Evolutionary conservation across 2,329 filamentous ascomycete genomes (phyloP).

Genomic region (Aaosphaeria arxii): DNA sequence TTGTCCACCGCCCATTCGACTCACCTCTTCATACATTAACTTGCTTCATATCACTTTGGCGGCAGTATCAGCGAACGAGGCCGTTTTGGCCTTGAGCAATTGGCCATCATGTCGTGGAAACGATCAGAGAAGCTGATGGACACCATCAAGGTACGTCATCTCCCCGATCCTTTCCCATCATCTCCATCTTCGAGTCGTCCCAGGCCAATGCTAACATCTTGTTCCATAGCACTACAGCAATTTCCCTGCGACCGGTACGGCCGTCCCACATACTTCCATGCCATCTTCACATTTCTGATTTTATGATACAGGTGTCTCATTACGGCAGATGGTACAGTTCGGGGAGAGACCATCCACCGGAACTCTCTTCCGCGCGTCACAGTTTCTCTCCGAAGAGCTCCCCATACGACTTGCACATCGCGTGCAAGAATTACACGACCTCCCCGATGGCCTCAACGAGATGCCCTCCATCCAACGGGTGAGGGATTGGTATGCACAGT

Average conservation of each 20-base stretch:
- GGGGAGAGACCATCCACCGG: constrained; percentile 88
- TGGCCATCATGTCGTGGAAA: constrained; percentile 82
- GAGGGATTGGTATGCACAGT: constrained; percentile 98
- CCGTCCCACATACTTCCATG: constrained; percentile 28
- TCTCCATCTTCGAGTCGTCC: neutral
- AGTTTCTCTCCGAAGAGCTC: constrained; percentile 97
- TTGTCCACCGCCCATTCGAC: constrained; percentile 4
- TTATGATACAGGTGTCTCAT: constrained; percentile 51
- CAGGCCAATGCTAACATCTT: constrained; percentile 18
- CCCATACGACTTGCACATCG: constrained; percentile 95
- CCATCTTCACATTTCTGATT: neutral
- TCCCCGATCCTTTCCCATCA: neutral
- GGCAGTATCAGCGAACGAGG: constrained; percentile 23
- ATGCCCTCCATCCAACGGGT: constrained; percentile 97
- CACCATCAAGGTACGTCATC: constrained; percentile 66
- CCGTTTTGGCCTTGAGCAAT: constrained; percentile 33
- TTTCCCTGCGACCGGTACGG: constrained; percentile 95
- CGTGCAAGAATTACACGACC: constrained; percentile 86
- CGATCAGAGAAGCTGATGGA: constrained; percentile 88
- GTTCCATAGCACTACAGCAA: constrained; percentile 72
- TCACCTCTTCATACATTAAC: neutral
- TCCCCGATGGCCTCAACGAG: constrained; percentile 93
- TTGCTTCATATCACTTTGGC: constrained; percentile 23
- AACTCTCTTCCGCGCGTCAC: constrained; percentile 93
- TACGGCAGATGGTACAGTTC: constrained; percentile 99